Evolutionary conservation across 78 protist genomes (phyloP).

Genomic region (Planoprotostelium fungivorum): DNA sequence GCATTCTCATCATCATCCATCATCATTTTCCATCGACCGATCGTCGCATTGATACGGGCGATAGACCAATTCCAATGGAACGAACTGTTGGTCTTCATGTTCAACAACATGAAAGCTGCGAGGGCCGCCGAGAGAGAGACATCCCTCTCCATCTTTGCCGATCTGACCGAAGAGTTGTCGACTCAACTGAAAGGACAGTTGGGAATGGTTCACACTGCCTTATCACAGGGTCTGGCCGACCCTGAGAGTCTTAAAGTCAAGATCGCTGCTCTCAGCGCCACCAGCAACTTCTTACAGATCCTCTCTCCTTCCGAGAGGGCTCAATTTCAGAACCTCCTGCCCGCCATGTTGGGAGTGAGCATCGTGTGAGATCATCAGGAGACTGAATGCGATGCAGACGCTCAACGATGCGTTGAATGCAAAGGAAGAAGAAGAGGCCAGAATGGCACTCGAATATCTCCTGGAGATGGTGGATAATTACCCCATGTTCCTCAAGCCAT

Average conservation of each 20-base stretch:
- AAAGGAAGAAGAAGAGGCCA: constrained; percentile 47
- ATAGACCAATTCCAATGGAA: background rate
- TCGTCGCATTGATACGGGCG: background rate
- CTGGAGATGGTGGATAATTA: constrained; percentile 33
- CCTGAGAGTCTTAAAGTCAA: constrained; percentile 5
- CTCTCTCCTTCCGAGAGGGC: background rate
- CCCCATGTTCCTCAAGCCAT: constrained; percentile 15
- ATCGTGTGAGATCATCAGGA: background rate
- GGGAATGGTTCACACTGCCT: background rate
- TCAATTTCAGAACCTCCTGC: constrained; percentile 20
- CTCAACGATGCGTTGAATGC: constrained; percentile 17
- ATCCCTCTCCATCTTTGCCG: background rate
- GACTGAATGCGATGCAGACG: constrained; percentile 3
- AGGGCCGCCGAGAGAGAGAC: background rate
- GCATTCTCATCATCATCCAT: too few species aligned
- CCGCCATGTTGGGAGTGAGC: constrained; percentile 29
- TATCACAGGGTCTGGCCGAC: background rate
- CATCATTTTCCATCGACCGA: too few species aligned
- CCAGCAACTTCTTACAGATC: constrained; percentile 19
- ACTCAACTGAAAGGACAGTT: background rate
- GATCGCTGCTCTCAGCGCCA: constrained; percentile 28
- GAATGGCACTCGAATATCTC: constrained; percentile 18
- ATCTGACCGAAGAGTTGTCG: background rate
- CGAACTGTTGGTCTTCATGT: background rate
- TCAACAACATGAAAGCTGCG: background rate